phyloP scores from a whole-genome alignment of 805 yeast genomes.

The Myxozyma kluyveri region DNA sequence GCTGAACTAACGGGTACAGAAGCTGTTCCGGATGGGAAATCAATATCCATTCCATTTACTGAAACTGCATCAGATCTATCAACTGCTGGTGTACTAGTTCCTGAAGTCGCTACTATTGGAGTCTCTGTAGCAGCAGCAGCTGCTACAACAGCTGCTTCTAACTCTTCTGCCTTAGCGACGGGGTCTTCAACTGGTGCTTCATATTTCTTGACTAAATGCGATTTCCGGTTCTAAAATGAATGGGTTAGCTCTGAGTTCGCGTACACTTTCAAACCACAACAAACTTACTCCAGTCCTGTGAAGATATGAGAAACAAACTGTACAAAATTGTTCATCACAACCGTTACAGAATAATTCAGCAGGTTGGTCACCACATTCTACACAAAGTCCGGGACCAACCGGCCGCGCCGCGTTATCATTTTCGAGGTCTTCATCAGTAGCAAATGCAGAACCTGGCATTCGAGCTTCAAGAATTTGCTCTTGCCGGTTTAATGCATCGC shows the following conservation, averaged over 20 bases:
- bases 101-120: background rate
- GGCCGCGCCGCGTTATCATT: background rate
- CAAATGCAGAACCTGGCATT: constrained; percentile 3
- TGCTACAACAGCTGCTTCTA: constrained; percentile 26
- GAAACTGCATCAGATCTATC: constrained; percentile 24
- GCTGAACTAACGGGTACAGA: too few species aligned
- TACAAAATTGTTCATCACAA: constrained; percentile 68
- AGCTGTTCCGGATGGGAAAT: too few species aligned
- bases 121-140: constrained; percentile 9
- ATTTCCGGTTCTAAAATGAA: constrained; percentile 42
- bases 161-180: constrained; percentile 19
- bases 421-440: constrained; percentile 10
- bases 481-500: constrained; percentile 16
- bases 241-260: background rate
- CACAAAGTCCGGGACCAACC: constrained; percentile 45
- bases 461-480: constrained; percentile 13
- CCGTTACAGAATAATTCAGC: constrained; percentile 57
- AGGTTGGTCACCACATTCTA: constrained; percentile 74
- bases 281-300: constrained; percentile 58
- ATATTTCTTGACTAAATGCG: constrained; percentile 42
- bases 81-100: background rate
- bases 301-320: constrained; percentile 63
- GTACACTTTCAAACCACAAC: background rate
- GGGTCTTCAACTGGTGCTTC: constrained; percentile 28
- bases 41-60: constrained; percentile 20